Conservation (phyloP, 805 yeast genomes). For the Candida pseudoglaebosa region DNA sequence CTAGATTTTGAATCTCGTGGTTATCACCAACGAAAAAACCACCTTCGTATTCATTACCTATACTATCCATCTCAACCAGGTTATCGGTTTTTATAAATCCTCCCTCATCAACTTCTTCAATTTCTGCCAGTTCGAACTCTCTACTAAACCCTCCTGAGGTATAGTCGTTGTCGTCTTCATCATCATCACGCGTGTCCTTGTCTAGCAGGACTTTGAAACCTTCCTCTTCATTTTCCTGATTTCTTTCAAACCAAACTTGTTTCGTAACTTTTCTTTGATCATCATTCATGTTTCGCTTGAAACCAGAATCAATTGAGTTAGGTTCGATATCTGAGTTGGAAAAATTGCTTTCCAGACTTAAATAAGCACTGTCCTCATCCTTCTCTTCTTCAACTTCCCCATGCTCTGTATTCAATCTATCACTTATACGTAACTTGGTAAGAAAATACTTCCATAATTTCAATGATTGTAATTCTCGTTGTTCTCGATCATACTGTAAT, state of each 20-base stretch:
- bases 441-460: constrained; percentile 52
- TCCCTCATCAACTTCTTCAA: constrained; percentile 5
- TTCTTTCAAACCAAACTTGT: constrained; percentile 2
- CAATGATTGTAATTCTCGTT: constrained; percentile 47
- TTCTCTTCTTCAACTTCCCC: constrained; percentile 34
- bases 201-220: constrained; percentile 7
- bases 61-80: constrained; percentile 6
- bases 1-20: not conserved
- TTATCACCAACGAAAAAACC: not conserved
- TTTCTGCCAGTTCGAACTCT: constrained; percentile 1
- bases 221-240: constrained; percentile 4
- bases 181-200: constrained; percentile 8
- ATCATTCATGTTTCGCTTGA: not conserved
- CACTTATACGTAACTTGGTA: constrained; percentile 45
- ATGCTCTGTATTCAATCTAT: constrained; percentile 45
- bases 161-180: constrained; percentile 9
- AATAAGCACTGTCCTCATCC: constrained; percentile 7
- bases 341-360: constrained; percentile 3
- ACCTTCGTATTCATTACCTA: not conserved
- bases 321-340: constrained; percentile 12
- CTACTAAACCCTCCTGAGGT: constrained; percentile 2
- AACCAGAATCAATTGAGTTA: constrained; percentile 16
- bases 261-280: not conserved
- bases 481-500: constrained; percentile 38
- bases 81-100: constrained; percentile 2